Percentiles rank a stretch among this genome's conserved stretches.
phyloP scores from a whole-genome alignment of 75 land plant species.

The Pinus albicaulis region DNA sequence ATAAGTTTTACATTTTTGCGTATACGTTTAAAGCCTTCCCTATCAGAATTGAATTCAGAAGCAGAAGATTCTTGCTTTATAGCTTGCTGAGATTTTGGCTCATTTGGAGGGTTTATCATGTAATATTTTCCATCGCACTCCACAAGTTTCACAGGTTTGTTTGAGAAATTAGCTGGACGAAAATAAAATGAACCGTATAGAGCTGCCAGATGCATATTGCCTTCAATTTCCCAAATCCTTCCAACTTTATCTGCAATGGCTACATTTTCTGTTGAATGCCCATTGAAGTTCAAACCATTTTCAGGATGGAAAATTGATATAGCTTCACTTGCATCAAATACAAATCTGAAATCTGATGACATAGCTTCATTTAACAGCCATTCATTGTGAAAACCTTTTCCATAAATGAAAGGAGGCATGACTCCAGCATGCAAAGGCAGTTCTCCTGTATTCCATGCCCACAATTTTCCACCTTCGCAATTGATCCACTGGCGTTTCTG shows the following conservation, averaged over 20 bases:
- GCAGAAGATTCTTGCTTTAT: neutral
- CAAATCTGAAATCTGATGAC: constrained; percentile 51
- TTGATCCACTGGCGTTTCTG: constrained; percentile 19
- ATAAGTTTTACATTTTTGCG: constrained; percentile 7
- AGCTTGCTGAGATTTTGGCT: neutral
- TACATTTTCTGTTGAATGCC: constrained; percentile 2
- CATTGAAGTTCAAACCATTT: constrained; percentile 13
- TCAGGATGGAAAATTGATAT: constrained; percentile 34
- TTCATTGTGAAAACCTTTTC: constrained; percentile 62
- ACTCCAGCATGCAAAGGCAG: constrained; percentile 80
- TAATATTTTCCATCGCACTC: constrained; percentile 42
- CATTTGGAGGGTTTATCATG: constrained; percentile 19
- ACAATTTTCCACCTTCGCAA: constrained; percentile 42
- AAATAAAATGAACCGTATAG: constrained; percentile 68
- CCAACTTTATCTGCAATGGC: constrained; percentile 2
- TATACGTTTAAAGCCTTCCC: neutral
- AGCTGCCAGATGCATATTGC: constrained; percentile 56
- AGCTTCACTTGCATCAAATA: constrained; percentile 69
- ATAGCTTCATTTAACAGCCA: constrained; percentile 85
- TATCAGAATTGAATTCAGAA: constrained; percentile 2
- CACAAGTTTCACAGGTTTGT: constrained; percentile 31
- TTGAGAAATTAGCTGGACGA: constrained; percentile 27
- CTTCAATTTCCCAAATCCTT: constrained; percentile 52
- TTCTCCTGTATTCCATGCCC: constrained; percentile 82
- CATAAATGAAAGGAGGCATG: constrained; percentile 87